Evolutionary conservation across 2,329 filamentous ascomycete genomes (phyloP).

Genomic region (Remersonia thermophila): DNA sequence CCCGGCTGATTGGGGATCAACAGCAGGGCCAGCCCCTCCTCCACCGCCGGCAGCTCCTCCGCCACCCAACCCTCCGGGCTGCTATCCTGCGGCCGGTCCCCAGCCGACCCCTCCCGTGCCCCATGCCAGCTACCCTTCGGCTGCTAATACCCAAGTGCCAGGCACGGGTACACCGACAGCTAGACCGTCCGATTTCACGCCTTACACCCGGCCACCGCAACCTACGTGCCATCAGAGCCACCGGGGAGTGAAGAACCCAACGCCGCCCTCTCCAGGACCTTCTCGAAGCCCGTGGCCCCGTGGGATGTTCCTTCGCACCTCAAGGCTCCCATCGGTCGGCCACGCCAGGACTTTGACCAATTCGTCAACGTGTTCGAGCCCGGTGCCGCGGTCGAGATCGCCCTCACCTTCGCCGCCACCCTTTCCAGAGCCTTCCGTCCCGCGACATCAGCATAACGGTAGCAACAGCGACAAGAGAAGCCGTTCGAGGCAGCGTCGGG

Average conservation of each 20-base stretch:
- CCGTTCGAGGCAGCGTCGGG: not conserved
- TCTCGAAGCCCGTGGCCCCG: not conserved
- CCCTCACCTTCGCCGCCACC: not conserved
- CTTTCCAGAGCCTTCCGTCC: not conserved
- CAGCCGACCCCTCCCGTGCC: not conserved
- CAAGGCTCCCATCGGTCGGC: not conserved
- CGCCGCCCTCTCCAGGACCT: not conserved
- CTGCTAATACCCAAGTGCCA: too few species aligned
- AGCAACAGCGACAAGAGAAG: not conserved
- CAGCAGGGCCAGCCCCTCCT: too few species aligned
- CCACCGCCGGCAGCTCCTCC: too few species aligned
- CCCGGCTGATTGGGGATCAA: too few species aligned
- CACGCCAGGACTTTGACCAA: constrained; percentile 7
- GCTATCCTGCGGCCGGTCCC: too few species aligned
- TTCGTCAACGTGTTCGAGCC: not conserved
- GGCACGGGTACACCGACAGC: too few species aligned
- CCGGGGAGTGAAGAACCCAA: too few species aligned
- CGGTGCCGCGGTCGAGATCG: not conserved
- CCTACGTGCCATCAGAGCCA: too few species aligned
- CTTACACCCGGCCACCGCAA: too few species aligned
- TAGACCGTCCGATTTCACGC: too few species aligned
- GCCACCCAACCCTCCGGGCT: not conserved
- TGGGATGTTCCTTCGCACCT: constrained; percentile 2
- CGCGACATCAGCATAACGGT: not conserved
- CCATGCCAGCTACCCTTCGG: not conserved